phyloP scores from a whole-genome alignment of 495 filamentous ascomycete genomes.

The Lepraria neglecta region DNA sequence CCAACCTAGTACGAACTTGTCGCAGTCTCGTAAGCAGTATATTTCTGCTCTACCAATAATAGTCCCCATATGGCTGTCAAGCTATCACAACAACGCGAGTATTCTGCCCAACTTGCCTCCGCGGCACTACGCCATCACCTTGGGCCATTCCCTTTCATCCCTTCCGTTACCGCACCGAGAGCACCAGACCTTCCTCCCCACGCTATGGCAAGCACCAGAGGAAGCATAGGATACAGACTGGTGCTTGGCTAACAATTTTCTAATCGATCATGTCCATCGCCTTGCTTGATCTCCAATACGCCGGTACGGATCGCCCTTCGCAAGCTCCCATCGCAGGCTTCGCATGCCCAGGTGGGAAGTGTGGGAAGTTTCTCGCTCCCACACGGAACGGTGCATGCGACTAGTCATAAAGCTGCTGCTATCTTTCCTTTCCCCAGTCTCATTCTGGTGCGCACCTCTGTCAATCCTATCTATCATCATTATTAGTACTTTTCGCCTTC shows the following conservation, averaged over 20 bases:
- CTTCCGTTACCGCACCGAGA: conserved; percentile 15
- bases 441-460: conserved; percentile 28
- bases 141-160: conserved; percentile 23
- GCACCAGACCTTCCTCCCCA: conserved; percentile 5
- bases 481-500: conserved; percentile 22
- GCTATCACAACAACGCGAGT: neutral
- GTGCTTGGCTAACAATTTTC: neutral
- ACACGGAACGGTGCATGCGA: conserved; percentile 14
- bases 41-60: conserved; percentile 8
- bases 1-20: conserved; percentile 16
- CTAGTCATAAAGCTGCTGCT: conserved; percentile 11
- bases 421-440: conserved; percentile 16
- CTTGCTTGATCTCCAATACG: conserved; percentile 14
- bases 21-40: conserved; percentile 7
- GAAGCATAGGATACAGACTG: neutral
- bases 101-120: conserved; percentile 22
- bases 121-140: conserved; percentile 19
- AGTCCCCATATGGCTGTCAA: neutral
- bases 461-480: conserved; percentile 34
- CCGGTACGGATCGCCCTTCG: conserved; percentile 12
- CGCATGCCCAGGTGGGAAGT: conserved; percentile 1
- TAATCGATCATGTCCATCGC: conserved; percentile 13
- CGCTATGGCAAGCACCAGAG: neutral
- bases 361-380: conserved; percentile 1
- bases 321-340: neutral